Evolutionary conservation across 2,329 filamentous ascomycete species (phyloP).

Genomic region (Penicillium occitanis): DNA sequence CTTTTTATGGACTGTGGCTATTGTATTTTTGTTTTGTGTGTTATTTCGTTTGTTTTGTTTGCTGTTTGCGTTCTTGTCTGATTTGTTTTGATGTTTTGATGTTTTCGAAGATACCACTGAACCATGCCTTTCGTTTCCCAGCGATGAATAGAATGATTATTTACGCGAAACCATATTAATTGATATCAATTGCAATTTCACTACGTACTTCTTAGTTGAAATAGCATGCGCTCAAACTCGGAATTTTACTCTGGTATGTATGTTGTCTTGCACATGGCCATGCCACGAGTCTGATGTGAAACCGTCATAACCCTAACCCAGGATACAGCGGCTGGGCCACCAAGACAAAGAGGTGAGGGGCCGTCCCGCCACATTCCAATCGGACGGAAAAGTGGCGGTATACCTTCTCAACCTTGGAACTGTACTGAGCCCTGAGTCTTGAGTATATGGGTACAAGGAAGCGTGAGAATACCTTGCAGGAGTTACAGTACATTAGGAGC

Average conservation of each 20-base stretch:
- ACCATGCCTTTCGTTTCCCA: conserved; percentile 5
- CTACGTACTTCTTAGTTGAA: background rate
- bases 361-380: background rate
- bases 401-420: background rate
- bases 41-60: background rate
- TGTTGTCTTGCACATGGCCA: background rate
- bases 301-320: background rate
- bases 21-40: background rate
- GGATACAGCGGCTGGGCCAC: background rate
- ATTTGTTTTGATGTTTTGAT: background rate
- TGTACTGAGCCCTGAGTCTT: background rate
- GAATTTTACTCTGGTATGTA: background rate
- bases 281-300: background rate
- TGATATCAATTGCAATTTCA: background rate
- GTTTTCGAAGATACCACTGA: conserved; percentile 2
- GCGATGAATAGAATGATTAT: background rate
- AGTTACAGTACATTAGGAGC: background rate
- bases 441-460: background rate
- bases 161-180: background rate
- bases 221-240: background rate
- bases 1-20: background rate
- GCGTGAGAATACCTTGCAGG: background rate
- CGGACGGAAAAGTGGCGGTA: background rate
- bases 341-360: background rate
- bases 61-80: background rate